Base-by-base conservation (phyloP, 352 stramenopile genomes). In the Elongisporangium prolatum region DNA sequence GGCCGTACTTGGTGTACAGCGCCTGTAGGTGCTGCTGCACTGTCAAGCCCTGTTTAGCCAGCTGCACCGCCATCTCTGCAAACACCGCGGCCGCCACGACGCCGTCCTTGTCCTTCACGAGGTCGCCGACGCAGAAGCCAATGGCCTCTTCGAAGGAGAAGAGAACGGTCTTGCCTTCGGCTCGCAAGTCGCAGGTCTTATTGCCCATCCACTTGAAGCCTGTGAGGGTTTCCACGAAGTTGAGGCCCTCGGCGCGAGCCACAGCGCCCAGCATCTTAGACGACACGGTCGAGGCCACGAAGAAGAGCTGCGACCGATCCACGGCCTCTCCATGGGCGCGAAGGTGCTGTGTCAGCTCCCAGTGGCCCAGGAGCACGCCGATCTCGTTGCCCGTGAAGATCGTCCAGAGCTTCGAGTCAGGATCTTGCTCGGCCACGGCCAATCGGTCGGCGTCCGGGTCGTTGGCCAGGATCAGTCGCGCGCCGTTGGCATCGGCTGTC, bases 201-300 rank as follows among this genome's bases (percentile, higher is more conserved):
- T 98, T 97, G 44, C 91, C 97, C 77, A 99, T 99, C 96, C 97
- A 99, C 80, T 99, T 99, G 77, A 99, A 99, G 25, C 97, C 97
- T 22, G 97, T 99, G 50, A 99, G 84, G 24, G 96, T 99, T 67
- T 99, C 97, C 63, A 97, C 93, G 71, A 98, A 99, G 52, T 91
- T 81, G 54, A 99, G 92, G 0, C 96, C 96, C 68, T 99, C 94
- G 9, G 65, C 63, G 20, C 91, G 56, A 2, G 90, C 97, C 4
- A 99, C 96, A 14, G 88, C 86, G 34, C 82, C 70, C 20, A 99
- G 76, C 88, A 98, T 98, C 80, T 98, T 98, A 50, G 95, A 99
- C 50, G 96, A 99, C 14, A 99, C 97, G 2, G 96, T 98, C 40
- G 89, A 98, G 5, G 91, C 92, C 37, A 98, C 89, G 72, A 99